phyloP scores from a whole-genome alignment of 1,139 yeast genomes.

The Suhomyces yuchorum region DNA sequence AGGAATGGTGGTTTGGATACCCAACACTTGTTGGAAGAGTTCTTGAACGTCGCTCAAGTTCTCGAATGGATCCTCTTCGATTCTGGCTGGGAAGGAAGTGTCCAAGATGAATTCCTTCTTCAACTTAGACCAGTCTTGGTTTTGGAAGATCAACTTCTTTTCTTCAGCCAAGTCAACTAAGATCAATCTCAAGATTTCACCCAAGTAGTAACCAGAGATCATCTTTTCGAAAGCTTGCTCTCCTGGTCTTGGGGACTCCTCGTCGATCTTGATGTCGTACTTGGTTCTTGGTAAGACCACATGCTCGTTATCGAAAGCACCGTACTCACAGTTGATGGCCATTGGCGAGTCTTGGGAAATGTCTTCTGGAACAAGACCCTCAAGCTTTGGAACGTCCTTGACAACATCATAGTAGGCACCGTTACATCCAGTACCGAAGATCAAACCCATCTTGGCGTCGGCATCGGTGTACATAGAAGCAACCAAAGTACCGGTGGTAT shows the following conservation, averaged over 20 bases:
- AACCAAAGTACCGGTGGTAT: constrained; percentile 95
- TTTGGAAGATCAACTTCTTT: constrained; percentile 63
- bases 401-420: constrained; percentile 92
- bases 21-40: constrained; percentile 60
- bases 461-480: constrained; percentile 94
- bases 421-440: constrained; percentile 97
- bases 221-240: constrained; percentile 96
- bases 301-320: constrained; percentile 95
- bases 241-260: constrained; percentile 91
- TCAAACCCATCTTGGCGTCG: constrained; percentile 88
- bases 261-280: constrained; percentile 79
- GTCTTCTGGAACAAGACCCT: constrained; percentile 68
- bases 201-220: constrained; percentile 96
- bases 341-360: constrained; percentile 66
- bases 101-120: constrained; percentile 72
- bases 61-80: constrained; percentile 90
- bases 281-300: constrained; percentile 82
- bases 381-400: constrained; percentile 76
- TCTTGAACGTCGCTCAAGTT: constrained; percentile 76
- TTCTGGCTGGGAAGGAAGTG: constrained; percentile 81
- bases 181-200: constrained; percentile 84
- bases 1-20: constrained; percentile 64
- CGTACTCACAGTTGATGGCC: constrained; percentile 99
- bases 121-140: constrained; percentile 64
- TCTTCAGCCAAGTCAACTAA: constrained; percentile 70